Evolutionary conservation across 2,329 filamentous ascomycete species (phyloP).

Genomic region (Cladobotryum protrusum): DNA sequence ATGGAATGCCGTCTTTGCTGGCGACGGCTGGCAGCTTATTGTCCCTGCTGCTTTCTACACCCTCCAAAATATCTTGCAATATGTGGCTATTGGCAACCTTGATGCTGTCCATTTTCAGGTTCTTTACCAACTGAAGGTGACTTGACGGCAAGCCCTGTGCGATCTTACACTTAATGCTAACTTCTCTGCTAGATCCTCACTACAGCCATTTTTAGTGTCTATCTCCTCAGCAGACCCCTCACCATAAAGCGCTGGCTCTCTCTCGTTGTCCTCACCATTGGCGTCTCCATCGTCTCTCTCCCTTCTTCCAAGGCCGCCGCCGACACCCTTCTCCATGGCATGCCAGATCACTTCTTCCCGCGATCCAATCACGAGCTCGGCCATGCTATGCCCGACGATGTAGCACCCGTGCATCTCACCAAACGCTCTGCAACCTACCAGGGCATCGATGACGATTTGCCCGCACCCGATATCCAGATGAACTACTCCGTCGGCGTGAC

Average conservation of each 20-base stretch:
- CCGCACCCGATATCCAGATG: conserved; percentile 48
- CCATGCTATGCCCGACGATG: conserved; percentile 35
- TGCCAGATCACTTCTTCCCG: conserved; percentile 64
- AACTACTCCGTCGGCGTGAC: conserved; percentile 73
- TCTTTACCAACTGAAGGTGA: conserved; percentile 83
- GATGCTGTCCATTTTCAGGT: conserved; percentile 92
- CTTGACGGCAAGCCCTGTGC: conserved; percentile 6
- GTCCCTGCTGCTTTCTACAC: conserved; percentile 87
- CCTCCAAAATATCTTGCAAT: conserved; percentile 88
- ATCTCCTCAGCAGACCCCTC: conserved; percentile 65
- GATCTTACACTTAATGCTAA: background rate
- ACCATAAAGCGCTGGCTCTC: conserved; percentile 72
- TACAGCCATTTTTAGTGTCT: conserved; percentile 79
- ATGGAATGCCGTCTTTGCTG: conserved; percentile 73
- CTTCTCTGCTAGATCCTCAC: conserved; percentile 59
- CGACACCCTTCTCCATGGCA: conserved; percentile 54
- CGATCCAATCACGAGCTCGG: conserved; percentile 72
- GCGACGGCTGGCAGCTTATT: conserved; percentile 91
- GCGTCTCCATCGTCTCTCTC: conserved; percentile 80
- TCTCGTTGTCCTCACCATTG: conserved; percentile 70
- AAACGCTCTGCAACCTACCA: conserved; percentile 82
- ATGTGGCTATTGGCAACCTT: conserved; percentile 83
- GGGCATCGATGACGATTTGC: conserved; percentile 64
- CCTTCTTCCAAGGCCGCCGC: conserved; percentile 50
- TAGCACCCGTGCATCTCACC: conserved; percentile 29